Conservation (phyloP, 1,284 basidiomycete genomes). For the Irpex rosettiformis region DNA sequence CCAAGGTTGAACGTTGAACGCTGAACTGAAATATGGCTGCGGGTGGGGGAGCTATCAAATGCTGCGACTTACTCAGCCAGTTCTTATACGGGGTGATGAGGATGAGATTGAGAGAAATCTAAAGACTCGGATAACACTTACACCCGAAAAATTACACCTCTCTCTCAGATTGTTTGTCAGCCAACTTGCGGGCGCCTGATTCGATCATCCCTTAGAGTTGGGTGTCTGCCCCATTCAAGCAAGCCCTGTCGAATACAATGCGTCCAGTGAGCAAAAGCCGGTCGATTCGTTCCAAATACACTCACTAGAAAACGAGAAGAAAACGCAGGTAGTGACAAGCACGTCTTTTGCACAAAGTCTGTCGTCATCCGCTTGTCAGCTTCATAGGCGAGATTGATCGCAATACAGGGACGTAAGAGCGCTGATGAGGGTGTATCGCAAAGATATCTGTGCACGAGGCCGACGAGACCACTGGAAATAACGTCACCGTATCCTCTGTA, state of each 20-base stretch:
- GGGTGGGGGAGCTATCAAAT: conserved; percentile 19
- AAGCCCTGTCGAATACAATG: not conserved
- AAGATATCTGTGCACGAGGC: not conserved
- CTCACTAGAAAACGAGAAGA: not conserved
- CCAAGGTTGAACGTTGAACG: too few species aligned
- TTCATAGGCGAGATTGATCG: not conserved
- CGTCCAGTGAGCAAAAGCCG: not conserved
- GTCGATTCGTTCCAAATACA: not conserved
- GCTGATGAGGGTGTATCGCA: conserved; percentile 33
- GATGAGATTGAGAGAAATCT: not conserved
- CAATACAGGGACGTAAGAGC: conserved; percentile 17
- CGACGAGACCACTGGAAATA: not conserved
- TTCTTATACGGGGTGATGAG: conserved; percentile 9
- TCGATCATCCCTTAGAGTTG: not conserved
- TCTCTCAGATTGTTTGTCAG: not conserved
- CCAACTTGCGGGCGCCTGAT: not conserved
- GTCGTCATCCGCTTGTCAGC: conserved; percentile 9
- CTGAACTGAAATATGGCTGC: too few species aligned
- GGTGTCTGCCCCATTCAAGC: not conserved
- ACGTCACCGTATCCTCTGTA: not conserved
- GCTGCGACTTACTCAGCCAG: conserved; percentile 23
- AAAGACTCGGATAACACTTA: not conserved
- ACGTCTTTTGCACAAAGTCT: conserved; percentile 10
- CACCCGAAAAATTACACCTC: not conserved
- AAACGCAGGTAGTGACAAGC: conserved; percentile 2